These are phyloP conservation scores for Hyphodiscus hymeniophilus DNA, from an alignment of 495 filamentous ascomycete genomes.

Conservation along the genomic window DNA sequence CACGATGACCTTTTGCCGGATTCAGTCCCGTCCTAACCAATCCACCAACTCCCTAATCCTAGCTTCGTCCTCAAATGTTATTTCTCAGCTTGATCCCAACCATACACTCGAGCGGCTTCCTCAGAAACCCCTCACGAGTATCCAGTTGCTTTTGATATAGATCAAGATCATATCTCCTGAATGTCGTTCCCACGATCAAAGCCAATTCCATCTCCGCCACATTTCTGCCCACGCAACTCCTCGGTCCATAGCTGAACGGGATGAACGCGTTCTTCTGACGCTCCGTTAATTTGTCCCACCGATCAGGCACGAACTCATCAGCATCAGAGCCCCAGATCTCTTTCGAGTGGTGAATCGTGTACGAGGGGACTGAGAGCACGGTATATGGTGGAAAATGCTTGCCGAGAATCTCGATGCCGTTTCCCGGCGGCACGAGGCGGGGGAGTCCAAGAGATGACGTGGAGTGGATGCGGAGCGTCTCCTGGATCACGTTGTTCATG, in stretches of 20 bases:
- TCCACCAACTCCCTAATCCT: too few relatives aligned
- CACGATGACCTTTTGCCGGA: too few relatives aligned
- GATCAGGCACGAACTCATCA: slow-evolving; percentile 67
- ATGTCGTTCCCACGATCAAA: slow-evolving; percentile 70
- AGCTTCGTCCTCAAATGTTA: neutral
- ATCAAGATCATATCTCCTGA: slow-evolving; percentile 65
- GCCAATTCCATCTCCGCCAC: slow-evolving; percentile 92
- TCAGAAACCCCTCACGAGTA: slow-evolving; percentile 80
- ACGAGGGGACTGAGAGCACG: slow-evolving; percentile 76
- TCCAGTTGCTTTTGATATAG: slow-evolving; percentile 64
- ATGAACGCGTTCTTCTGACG: slow-evolving; percentile 74
- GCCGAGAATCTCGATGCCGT: slow-evolving; percentile 36
- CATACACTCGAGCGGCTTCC: slow-evolving; percentile 71
- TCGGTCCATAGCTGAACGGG: slow-evolving; percentile 75
- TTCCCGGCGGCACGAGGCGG: slow-evolving; percentile 54
- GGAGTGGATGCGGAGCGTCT: slow-evolving; percentile 84
- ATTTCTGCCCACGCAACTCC: slow-evolving; percentile 77
- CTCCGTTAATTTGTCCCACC: slow-evolving; percentile 58
- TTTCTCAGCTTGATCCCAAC: slow-evolving; percentile 54
- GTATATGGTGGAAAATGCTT: slow-evolving; percentile 66
- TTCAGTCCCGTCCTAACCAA: too few relatives aligned
- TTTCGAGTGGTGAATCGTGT: slow-evolving; percentile 76
- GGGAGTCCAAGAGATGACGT: slow-evolving; percentile 87
- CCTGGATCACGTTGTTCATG: slow-evolving; percentile 72
- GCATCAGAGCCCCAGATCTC: slow-evolving; percentile 82